Conservation (phyloP, 2,329 filamentous ascomycete species). For the Capronia coronata region DNA sequence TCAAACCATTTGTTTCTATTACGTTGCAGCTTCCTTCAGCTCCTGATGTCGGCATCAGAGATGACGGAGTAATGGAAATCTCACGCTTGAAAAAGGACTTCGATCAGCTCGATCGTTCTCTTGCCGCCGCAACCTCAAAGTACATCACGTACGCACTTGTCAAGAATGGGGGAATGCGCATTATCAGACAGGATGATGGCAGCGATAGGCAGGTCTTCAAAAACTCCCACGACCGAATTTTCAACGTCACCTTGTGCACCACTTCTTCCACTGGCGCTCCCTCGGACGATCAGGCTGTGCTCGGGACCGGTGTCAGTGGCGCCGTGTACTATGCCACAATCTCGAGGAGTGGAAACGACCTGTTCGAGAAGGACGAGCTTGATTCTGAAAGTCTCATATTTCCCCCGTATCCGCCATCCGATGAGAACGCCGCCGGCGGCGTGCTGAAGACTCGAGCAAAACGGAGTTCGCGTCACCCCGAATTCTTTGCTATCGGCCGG, state of each 20-base stretch:
- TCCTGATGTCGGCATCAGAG: constrained; percentile 58
- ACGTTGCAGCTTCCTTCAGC: constrained; percentile 57
- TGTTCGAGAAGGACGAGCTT: constrained; percentile 69
- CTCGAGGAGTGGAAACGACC: constrained; percentile 67
- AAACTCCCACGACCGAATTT: constrained; percentile 85
- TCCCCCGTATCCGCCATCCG: constrained; percentile 75
- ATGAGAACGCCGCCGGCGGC: constrained; percentile 84
- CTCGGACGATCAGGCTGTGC: constrained; percentile 68
- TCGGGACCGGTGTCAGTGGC: constrained; percentile 89
- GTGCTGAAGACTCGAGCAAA: constrained; percentile 93
- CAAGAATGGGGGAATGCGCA: constrained; percentile 83
- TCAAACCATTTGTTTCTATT: constrained; percentile 93
- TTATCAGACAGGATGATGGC: constrained; percentile 91
- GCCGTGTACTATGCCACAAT: constrained; percentile 94
- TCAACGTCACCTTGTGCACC: constrained; percentile 81
- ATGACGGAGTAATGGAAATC: constrained; percentile 82
- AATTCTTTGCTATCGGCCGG: constrained; percentile 90
- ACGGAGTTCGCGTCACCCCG: constrained; percentile 78
- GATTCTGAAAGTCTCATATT: constrained; percentile 84
- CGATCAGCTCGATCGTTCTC: constrained; percentile 89
- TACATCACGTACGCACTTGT: constrained; percentile 94
- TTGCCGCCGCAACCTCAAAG: constrained; percentile 79
- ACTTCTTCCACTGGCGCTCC: constrained; percentile 49
- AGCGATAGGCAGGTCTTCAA: constrained; percentile 88
- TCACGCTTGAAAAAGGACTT: constrained; percentile 95